A percentile compares a stretch with the other conserved stretches of the same genome.
These are phyloP conservation scores for Simplicillium aogashimaense DNA, from an alignment of 2,329 filamentous ascomycete genomes.

Conservation along the genomic window DNA sequence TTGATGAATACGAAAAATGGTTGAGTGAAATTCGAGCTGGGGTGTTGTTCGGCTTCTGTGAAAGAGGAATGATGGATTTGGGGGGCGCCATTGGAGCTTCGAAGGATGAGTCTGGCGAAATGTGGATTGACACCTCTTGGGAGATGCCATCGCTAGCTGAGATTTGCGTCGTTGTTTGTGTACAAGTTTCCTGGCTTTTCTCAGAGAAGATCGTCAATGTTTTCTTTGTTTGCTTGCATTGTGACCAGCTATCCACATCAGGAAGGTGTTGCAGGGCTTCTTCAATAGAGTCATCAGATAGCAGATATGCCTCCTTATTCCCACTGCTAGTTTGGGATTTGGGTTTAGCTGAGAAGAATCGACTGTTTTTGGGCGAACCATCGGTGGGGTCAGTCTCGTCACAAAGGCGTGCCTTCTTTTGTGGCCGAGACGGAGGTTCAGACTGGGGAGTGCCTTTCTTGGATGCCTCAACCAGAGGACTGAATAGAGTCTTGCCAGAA, in stretches of 20 bases:
- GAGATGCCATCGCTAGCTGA: conserved; percentile 1
- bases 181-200: conserved; percentile 14
- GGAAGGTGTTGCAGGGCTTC: conserved; percentile 41
- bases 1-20: conserved; percentile 22
- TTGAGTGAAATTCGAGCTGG: conserved; percentile 20
- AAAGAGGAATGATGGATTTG: conserved; percentile 9
- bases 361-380: conserved; percentile 35
- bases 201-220: conserved; percentile 36
- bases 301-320: conserved; percentile 31
- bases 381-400: conserved; percentile 26
- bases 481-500: conserved; percentile 9
- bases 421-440: conserved; percentile 27
- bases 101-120: conserved; percentile 11
- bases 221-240: conserved; percentile 21
- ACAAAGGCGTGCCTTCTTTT: conserved; percentile 48
- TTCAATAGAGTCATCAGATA: conserved; percentile 49
- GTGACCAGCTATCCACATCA: conserved; percentile 39
- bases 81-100: conserved; percentile 19
- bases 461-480: conserved; percentile 3
- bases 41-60: conserved; percentile 13
- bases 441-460: conserved; percentile 8
- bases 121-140: conserved; percentile 8
- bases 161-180: background rate
- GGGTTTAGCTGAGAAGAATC: conserved; percentile 35
- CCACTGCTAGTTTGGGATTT: conserved; percentile 16